phyloP scores from a whole-genome alignment of 2,329 filamentous ascomycete species.

The Berkeleyomyces rouxiae region DNA sequence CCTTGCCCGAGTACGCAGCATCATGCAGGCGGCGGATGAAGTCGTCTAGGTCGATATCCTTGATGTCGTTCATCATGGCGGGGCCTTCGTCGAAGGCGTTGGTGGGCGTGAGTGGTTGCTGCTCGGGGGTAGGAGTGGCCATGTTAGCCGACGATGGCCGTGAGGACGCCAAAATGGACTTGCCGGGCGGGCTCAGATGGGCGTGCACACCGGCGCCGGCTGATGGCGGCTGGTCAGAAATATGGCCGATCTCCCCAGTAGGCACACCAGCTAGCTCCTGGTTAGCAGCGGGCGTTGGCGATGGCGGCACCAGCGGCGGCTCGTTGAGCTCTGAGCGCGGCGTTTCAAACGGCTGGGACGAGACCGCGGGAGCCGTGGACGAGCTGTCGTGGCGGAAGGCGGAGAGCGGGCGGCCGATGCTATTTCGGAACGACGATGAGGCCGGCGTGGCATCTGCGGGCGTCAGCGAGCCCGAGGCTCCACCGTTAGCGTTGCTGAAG shows the following conservation, averaged over 20 bases:
- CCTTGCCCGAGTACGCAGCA: conserved; percentile 87
- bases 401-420: conserved; percentile 4
- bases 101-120: conserved; percentile 27
- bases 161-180: conserved; percentile 56
- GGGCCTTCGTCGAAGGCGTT: conserved; percentile 20
- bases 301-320: conserved; percentile 8
- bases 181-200: conserved; percentile 53
- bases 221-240: conserved; percentile 76
- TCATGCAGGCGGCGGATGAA: conserved; percentile 92
- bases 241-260: conserved; percentile 80
- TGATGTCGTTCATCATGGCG: conserved; percentile 79
- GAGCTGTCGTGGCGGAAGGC: conserved; percentile 24
- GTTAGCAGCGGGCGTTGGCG: conserved; percentile 43
- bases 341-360: neutral
- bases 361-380: conserved; percentile 17
- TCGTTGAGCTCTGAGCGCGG: conserved; percentile 8
- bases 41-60: conserved; percentile 86
- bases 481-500: conserved; percentile 18
- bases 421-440: conserved; percentile 15
- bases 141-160: neutral
- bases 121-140: conserved; percentile 44
- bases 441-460: conserved; percentile 14
- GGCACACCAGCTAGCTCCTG: conserved; percentile 69
- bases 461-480: conserved; percentile 21
- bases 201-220: conserved; percentile 42